These are phyloP conservation scores for Mycena vulgaris DNA, from an alignment of 768 basidiomycete genomes.

Conservation along the genomic window DNA sequence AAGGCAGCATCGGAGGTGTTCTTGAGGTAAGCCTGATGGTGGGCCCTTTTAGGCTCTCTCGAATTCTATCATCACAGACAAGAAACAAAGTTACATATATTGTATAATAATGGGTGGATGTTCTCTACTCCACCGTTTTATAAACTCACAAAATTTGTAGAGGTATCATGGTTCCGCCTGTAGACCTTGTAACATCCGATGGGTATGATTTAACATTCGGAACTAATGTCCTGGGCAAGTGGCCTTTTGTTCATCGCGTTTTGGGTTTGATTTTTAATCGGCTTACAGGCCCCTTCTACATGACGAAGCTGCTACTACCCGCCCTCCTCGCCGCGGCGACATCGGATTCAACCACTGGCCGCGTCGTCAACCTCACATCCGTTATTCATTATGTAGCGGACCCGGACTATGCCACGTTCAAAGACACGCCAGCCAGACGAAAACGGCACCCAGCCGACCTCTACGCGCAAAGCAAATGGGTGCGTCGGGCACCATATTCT, in stretches of 20 bases:
- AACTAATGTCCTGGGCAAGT: constrained; percentile 65
- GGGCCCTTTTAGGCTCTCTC: too few species aligned
- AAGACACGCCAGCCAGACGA: constrained; percentile 50
- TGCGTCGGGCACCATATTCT: too few species aligned
- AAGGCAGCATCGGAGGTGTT: constrained; percentile 20
- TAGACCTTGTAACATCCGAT: constrained; percentile 58
- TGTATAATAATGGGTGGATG: constrained; percentile 26
- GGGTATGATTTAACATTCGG: constrained; percentile 73
- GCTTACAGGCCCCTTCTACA: constrained; percentile 60
- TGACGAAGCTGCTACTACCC: constrained; percentile 68
- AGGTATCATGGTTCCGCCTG: constrained; percentile 62
- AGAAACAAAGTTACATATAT: constrained; percentile 12
- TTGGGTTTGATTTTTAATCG: not conserved
- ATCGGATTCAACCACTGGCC: constrained; percentile 51
- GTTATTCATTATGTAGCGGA: constrained; percentile 47
- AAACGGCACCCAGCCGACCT: constrained; percentile 36
- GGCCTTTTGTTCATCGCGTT: not conserved
- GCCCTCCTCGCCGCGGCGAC: constrained; percentile 57
- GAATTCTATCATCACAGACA: not conserved
- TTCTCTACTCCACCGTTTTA: not conserved
- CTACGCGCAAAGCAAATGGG: constrained; percentile 63
- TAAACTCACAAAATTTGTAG: constrained; percentile 42
- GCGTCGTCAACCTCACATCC: constrained; percentile 66
- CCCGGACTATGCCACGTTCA: constrained; percentile 60
- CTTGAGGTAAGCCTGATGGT: not conserved